These are phyloP conservation scores for Avena atlantica DNA, from an alignment of 176 grass and related monocot species.

Conservation along the genomic window DNA sequence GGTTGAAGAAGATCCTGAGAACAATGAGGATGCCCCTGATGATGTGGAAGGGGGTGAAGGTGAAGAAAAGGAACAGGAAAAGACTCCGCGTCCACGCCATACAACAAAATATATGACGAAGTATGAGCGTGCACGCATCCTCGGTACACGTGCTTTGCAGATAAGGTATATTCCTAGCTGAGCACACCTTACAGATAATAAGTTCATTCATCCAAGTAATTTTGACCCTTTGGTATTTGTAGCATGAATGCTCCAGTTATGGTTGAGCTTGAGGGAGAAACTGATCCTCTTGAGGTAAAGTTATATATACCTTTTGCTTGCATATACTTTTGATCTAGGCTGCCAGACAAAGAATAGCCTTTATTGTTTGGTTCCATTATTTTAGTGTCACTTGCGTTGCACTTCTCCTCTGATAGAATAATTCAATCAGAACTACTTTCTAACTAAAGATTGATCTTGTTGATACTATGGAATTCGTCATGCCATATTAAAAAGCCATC, in stretches of 20 bases:
- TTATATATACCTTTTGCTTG: background rate
- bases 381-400: background rate
- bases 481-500: background rate
- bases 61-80: constrained; percentile 74
- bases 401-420: background rate
- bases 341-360: background rate
- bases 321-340: background rate
- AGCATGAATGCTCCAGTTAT: constrained; percentile 99
- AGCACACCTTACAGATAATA: background rate
- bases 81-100: constrained; percentile 51
- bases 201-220: background rate
- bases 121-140: constrained; percentile 92
- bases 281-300: constrained; percentile 88
- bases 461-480: background rate
- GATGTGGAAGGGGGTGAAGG: constrained; percentile 60
- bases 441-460: background rate
- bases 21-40: constrained; percentile 71
- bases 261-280: constrained; percentile 95
- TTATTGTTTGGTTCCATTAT: background rate
- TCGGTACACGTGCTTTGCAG: constrained; percentile 88
- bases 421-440: background rate
- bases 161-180: constrained; percentile 59
- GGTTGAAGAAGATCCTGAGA: constrained; percentile 70
- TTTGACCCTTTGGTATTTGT: constrained; percentile 30
- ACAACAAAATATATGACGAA: constrained; percentile 95